These are phyloP conservation scores for Dictyostelium purpureum DNA, from an alignment of 78 protist species.

Conservation along the genomic window DNA sequence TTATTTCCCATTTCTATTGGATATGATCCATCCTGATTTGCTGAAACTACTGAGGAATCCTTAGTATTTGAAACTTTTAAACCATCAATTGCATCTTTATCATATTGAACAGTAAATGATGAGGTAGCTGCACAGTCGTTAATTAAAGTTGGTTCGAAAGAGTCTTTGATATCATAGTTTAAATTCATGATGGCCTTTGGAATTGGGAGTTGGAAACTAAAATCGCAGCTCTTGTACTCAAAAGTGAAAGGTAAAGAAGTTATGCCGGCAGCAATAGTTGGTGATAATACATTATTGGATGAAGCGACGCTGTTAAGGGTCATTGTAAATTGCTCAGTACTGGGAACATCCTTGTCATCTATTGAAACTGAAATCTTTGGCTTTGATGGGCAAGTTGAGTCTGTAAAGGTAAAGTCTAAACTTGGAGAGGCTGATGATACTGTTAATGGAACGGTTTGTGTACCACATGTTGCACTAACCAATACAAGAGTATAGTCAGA, in stretches of 20 bases:
- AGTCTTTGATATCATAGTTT: too few species aligned
- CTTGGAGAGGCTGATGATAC: neutral
- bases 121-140: neutral
- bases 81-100: neutral
- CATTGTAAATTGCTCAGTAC: neutral
- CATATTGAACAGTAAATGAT: neutral
- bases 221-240: neutral
- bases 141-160: neutral
- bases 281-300: neutral
- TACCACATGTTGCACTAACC: neutral
- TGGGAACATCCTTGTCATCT: neutral
- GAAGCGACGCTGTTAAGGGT: neutral
- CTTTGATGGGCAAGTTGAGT: neutral
- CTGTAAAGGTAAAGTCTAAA: neutral
- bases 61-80: neutral
- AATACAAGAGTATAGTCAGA: neutral
- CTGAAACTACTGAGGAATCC: neutral
- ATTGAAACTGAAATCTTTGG: slow-evolving; percentile 8
- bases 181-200: neutral
- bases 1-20: neutral
- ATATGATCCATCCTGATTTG: neutral
- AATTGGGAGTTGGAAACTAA: neutral
- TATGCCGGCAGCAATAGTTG: neutral
- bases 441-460: neutral
- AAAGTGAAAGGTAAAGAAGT: neutral